A percentile compares a stretch with the other conserved stretches of the same genome.
phyloP scores from a whole-genome alignment of 768 basidiomycete species.

The Rhodocollybia butyracea region DNA sequence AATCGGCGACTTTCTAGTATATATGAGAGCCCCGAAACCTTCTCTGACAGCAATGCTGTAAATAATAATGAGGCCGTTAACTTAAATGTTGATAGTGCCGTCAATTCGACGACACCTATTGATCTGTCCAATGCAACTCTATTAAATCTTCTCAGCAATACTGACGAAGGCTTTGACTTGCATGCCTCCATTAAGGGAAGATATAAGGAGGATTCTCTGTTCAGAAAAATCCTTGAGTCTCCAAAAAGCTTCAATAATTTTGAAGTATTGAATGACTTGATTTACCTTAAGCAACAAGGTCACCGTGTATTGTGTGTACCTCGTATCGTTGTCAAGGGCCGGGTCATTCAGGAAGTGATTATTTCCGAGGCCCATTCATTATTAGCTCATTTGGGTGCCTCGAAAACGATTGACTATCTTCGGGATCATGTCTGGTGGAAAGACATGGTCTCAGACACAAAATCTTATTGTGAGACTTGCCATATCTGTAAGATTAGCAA shows the following conservation, averaged over 20 bases:
- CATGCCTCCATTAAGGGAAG: constrained; percentile 1
- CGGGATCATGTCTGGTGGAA: constrained; percentile 14
- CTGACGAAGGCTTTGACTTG: constrained; percentile 9
- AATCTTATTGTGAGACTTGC: constrained; percentile 22
- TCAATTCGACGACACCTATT: too few species aligned
- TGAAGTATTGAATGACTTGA: constrained; percentile 8
- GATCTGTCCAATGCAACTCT: too few species aligned
- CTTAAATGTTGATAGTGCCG: background rate
- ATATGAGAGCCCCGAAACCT: too few species aligned
- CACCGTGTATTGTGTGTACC: constrained; percentile 12
- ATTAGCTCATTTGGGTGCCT: constrained; percentile 26
- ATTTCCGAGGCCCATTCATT: constrained; percentile 32
- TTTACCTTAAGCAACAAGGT: constrained; percentile 10
- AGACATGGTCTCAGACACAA: constrained; percentile 19
- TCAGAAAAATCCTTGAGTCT: constrained; percentile 10
- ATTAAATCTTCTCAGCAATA: background rate
- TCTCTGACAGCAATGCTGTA: too few species aligned
- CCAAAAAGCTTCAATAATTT: constrained; percentile 14
- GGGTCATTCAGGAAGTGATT: constrained; percentile 18
- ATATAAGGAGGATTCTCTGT: constrained; percentile 18
- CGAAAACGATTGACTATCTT: constrained; percentile 25
- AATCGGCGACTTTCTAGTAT: too few species aligned
- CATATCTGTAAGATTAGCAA: constrained; percentile 9
- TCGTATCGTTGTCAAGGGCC: background rate
- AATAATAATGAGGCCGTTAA: too few species aligned